Conservation (phyloP, 352 stramenopile genomes). For the Phytophthora europaea region DNA sequence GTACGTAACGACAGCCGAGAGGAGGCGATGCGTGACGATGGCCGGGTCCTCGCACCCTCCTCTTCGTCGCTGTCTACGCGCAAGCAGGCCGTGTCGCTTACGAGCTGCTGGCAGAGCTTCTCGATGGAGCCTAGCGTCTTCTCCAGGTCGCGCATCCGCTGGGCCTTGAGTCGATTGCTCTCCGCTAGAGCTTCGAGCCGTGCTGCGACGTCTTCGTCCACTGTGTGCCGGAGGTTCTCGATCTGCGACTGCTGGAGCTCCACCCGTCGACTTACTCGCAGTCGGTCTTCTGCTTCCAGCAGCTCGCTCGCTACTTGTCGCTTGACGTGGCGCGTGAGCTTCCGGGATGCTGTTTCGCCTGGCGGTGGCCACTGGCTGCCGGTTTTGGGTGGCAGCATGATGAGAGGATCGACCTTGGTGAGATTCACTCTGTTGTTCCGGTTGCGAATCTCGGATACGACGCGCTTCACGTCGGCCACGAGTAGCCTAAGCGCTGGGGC, state of each 20-base stretch:
- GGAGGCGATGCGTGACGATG: conserved; percentile 16
- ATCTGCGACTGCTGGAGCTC: conserved; percentile 65
- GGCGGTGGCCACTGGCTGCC: conserved; percentile 6
- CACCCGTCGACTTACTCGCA: conserved; percentile 40
- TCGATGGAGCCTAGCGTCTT: conserved; percentile 69
- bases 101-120: conserved; percentile 71
- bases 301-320: conserved; percentile 46
- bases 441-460: conserved; percentile 54
- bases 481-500: conserved; percentile 40
- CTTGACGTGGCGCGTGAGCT: conserved; percentile 60
- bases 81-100: conserved; percentile 58
- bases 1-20: conserved; percentile 2
- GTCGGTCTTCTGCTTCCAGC: conserved; percentile 31
- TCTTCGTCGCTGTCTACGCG: conserved; percentile 42
- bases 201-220: conserved; percentile 59
- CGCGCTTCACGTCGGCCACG: conserved; percentile 54
- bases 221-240: conserved; percentile 40
- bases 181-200: conserved; percentile 59
- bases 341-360: conserved; percentile 45
- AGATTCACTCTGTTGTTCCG: conserved; percentile 46
- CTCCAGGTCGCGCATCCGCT: conserved; percentile 71
- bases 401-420: conserved; percentile 66
- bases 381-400: conserved; percentile 27
- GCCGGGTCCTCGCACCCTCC: conserved; percentile 15
- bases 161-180: conserved; percentile 65